Evolutionary conservation across 768 basidiomycete genomes (phyloP), one percentile per base, ranked within the genome.

Genomic region (Mycena galopus): DNA sequence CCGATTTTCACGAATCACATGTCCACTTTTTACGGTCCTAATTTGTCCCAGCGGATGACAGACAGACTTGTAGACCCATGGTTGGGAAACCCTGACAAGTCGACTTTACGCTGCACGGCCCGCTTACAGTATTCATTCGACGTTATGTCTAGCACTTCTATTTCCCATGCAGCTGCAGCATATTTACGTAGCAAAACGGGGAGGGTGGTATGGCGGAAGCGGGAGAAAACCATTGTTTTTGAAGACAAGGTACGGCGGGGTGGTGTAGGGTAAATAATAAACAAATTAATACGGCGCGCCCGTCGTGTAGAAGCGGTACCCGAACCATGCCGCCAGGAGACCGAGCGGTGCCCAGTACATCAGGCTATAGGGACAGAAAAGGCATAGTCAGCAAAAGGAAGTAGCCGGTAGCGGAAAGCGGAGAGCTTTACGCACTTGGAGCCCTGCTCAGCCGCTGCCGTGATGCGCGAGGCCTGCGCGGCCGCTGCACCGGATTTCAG

Each of bases 311-410:
- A 87, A 92, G 73, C 95, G 89, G 91, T 91, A 97, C 58, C 91
- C 96, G 76, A 97, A 93, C 90, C 96, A 97, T 59, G 88, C 96
- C 73, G 89, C 94, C 56, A 97, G 84, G 30, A 95, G 82, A 55
- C 85, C 89, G 50, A 97, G 87, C 64, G 96, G 96, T 27, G 96
- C 78, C 78, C 96, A 90, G 88, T 96, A 97, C 88, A 94, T 91
- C 81, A 93, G 67, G 82, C 92, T 94, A 77, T 62, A 37, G 55
- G 60, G 56, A 33, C 25, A 62, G 35, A 70, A 59, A 67, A 74
- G 23, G 55, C 23, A 59, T 35, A 59, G 57, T 59, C 50, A 51
- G 57, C 59, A 47, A 68, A 53, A 75, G 57, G 72, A 33, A 33
- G 68, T 60, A 60, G 57, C 44, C 9, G 25, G 19, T 25, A 62